A percentile compares a stretch with the other conserved stretches of the same genome.
Evolutionary conservation across 208 protist genomes (phyloP).

Genomic region (Leishmania aethiopica): DNA sequence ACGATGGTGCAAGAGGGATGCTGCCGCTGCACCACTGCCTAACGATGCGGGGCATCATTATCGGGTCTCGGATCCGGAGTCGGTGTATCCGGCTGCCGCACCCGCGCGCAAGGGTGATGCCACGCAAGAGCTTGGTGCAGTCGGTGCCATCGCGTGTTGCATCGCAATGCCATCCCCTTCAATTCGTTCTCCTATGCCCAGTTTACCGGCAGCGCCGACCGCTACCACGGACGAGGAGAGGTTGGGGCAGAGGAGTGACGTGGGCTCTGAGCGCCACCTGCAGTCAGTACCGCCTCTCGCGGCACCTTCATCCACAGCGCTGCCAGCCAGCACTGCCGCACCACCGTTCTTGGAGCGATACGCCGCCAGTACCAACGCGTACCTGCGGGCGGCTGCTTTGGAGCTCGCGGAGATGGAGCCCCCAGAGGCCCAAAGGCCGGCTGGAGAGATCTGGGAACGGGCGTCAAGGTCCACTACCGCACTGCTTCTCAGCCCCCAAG

Average conservation of each 20-base stretch:
- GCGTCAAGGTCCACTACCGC: background rate
- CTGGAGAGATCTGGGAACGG: background rate
- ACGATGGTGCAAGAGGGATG: background rate
- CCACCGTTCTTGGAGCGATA: constrained; percentile 12
- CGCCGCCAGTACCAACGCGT: constrained; percentile 24
- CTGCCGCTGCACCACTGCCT: constrained; percentile 5
- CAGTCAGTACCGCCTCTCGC: background rate
- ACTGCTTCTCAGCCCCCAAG: background rate
- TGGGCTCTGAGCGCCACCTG: background rate
- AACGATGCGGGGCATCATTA: background rate
- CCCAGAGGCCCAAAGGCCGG: background rate
- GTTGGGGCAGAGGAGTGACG: background rate
- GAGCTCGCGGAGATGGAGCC: constrained; percentile 9
- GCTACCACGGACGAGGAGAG: background rate
- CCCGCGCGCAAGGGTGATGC: background rate
- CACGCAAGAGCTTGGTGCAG: background rate
- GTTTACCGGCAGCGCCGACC: background rate
- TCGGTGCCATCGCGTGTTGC: background rate
- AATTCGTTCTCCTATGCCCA: background rate
- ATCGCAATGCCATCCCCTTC: background rate
- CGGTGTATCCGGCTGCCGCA: background rate
- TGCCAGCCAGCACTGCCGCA: background rate
- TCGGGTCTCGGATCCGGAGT: background rate
- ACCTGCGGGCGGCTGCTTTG: constrained; percentile 25
- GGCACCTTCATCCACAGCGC: background rate